These are phyloP conservation scores for Saccharomyces pastorianus DNA, from an alignment of 1,139 yeast genomes.

Conservation along the genomic window DNA sequence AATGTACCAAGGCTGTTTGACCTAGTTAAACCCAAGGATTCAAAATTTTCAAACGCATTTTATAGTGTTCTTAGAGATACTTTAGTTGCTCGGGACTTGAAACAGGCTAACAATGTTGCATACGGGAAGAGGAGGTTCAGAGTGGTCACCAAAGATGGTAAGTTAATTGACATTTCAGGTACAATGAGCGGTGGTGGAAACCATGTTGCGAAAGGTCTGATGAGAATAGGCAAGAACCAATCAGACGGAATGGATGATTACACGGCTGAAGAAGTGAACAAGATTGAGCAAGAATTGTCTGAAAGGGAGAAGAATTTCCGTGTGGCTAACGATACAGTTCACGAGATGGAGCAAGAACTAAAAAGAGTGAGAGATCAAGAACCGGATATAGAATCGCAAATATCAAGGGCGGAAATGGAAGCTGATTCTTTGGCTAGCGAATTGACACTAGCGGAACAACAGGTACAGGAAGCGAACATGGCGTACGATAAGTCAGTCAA, in stretches of 20 bases:
- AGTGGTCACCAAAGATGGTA: constrained; percentile 90
- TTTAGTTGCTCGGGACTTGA: constrained; percentile 69
- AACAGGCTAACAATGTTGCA: constrained; percentile 81
- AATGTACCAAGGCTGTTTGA: constrained; percentile 79
- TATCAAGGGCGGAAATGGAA: constrained; percentile 57
- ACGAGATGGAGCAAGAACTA: constrained; percentile 54
- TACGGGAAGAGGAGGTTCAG: constrained; percentile 76
- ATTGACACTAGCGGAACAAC: constrained; percentile 28
- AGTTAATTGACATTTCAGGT: constrained; percentile 89
- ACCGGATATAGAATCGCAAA: constrained; percentile 61
- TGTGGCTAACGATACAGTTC: constrained; percentile 43
- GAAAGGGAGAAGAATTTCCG: constrained; percentile 51
- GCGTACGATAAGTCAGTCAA: constrained; percentile 12
- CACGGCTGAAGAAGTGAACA: constrained; percentile 53
- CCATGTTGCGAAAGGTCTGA: constrained; percentile 42
- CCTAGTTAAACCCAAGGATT: constrained; percentile 59
- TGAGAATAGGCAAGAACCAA: constrained; percentile 24
- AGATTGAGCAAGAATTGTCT: constrained; percentile 46
- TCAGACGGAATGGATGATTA: constrained; percentile 17
- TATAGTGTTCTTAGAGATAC: constrained; percentile 83
- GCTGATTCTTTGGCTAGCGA: constrained; percentile 44
- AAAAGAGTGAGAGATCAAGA: constrained; percentile 51
- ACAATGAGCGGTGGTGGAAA: constrained; percentile 97
- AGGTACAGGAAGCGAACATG: constrained; percentile 11
- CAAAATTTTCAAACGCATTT: constrained; percentile 75